Percentiles rank a stretch among this genome's conserved stretches.
Evolutionary conservation across 73 alveolate species (phyloP).

Genomic region (Paramecium bursaria): DNA sequence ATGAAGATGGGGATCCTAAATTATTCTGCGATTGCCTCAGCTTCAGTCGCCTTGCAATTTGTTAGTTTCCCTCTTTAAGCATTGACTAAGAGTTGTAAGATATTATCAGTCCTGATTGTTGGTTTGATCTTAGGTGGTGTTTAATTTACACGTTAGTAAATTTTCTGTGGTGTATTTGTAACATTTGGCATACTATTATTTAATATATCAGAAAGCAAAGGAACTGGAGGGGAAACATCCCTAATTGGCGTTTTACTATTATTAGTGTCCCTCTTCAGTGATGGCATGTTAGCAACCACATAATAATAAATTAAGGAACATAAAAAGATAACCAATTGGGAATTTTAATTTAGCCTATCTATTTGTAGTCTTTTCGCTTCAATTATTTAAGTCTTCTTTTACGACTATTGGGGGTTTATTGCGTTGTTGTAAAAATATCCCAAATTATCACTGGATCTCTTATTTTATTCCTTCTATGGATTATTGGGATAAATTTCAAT

Average conservation of each 20-base stretch:
- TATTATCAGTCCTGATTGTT: slow-evolving; percentile 60
- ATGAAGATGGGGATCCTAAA: slow-evolving; percentile 52
- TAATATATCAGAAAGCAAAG: slow-evolving; percentile 22
- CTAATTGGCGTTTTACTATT: slow-evolving; percentile 43
- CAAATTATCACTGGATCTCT: background rate
- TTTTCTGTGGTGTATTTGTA: slow-evolving; percentile 56
- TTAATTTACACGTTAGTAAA: slow-evolving; percentile 23
- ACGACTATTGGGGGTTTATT: no score
- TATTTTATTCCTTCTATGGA: slow-evolving; percentile 9
- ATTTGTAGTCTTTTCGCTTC: slow-evolving; percentile 26
- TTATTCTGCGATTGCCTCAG: slow-evolving; percentile 49
- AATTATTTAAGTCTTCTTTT: background rate
- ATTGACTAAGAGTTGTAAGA: slow-evolving; percentile 64
- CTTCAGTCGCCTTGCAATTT: slow-evolving; percentile 56
- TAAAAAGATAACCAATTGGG: slow-evolving; percentile 24
- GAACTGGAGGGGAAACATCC: slow-evolving; percentile 8
- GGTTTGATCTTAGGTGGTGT: slow-evolving; percentile 59
- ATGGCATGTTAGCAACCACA: slow-evolving; percentile 59
- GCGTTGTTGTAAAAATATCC: no score
- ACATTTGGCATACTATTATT: slow-evolving; percentile 55
- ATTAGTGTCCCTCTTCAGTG: slow-evolving; percentile 40
- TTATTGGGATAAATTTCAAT: slow-evolving; percentile 58
- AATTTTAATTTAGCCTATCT: slow-evolving; percentile 11
- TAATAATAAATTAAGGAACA: slow-evolving; percentile 5
- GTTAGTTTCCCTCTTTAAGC: slow-evolving; percentile 70